A percentile compares a stretch with the other conserved stretches of the same genome.
Evolutionary conservation across 257 asterid genomes (phyloP).

Genomic region (Phtheirospermum japonicum): DNA sequence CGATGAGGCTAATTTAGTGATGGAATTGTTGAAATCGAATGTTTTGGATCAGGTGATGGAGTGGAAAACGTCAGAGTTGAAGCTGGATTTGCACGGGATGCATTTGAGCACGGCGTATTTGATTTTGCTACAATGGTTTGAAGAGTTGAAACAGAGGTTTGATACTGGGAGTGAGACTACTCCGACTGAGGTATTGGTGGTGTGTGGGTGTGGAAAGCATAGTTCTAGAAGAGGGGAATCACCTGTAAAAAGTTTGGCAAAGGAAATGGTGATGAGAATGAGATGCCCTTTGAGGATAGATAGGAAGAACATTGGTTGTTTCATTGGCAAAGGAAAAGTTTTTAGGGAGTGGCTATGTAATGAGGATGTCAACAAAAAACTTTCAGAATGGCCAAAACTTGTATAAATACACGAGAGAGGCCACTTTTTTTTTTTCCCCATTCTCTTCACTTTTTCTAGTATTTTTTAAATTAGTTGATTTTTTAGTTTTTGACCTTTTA

Average conservation of each 20-base stretch:
- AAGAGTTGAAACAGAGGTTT: constrained; percentile 43
- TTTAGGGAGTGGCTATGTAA: constrained; percentile 61
- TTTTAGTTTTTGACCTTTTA: no score
- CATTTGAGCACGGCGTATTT: constrained; percentile 66
- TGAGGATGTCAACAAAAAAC: constrained; percentile 18
- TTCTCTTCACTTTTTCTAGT: no score
- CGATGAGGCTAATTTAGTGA: constrained; percentile 48
- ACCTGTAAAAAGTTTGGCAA: constrained; percentile 60
- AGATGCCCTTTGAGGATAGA: constrained; percentile 79
- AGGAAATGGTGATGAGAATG: constrained; percentile 46
- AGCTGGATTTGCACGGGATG: constrained; percentile 92
- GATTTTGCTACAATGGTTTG: constrained; percentile 77
- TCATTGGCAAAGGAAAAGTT: constrained; percentile 61
- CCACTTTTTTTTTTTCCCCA: no score
- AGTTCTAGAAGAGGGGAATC: constrained; percentile 72
- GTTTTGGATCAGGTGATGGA: constrained; percentile 53
- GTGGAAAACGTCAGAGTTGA: constrained; percentile 56
- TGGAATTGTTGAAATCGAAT: constrained; percentile 45
- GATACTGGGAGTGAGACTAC: constrained; percentile 24
- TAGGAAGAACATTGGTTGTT: constrained; percentile 74
- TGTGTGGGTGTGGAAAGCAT: constrained; percentile 82
- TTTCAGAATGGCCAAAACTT: constrained; percentile 6
- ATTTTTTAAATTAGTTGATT: no score
- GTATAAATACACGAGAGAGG: no score
- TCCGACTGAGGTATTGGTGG: constrained; percentile 58